Evolutionary conservation across 495 filamentous ascomycete genomes (phyloP).

Genomic region (Penicillium bialowiezense): DNA sequence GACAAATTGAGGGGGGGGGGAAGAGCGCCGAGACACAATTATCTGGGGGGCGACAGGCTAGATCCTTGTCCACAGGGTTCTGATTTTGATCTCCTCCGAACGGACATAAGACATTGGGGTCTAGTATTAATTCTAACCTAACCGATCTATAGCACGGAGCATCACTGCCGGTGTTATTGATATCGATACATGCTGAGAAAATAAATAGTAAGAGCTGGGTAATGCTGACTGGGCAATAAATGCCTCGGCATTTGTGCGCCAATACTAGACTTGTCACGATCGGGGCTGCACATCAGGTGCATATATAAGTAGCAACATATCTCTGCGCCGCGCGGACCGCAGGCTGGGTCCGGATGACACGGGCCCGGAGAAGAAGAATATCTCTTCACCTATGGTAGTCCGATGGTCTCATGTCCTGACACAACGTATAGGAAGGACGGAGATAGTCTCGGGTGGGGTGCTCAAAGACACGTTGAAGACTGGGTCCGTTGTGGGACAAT

Average conservation of each 20-base stretch:
- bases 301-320: background rate
- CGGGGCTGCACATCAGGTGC: conserved; percentile 1
- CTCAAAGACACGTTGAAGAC: conserved; percentile 17
- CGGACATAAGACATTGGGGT: too few species aligned
- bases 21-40: background rate
- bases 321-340: conserved; percentile 14
- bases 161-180: too few species aligned
- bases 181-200: too few species aligned
- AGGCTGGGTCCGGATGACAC: conserved; percentile 16
- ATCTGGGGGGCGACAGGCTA: background rate
- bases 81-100: too few species aligned
- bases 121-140: too few species aligned
- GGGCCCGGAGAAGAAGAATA: background rate
- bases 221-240: background rate
- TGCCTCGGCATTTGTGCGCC: background rate
- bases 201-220: background rate
- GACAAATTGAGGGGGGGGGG: conserved; percentile 6
- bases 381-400: background rate
- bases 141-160: too few species aligned
- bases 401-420: background rate
- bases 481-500: conserved; percentile 16
- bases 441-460: conserved; percentile 3
- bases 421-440: background rate
- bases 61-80: too few species aligned
- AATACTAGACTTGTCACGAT: background rate